Percentiles rank a stretch among this genome's conserved stretches.
Evolutionary conservation across 129 eudicot genomes (phyloP).

Genomic region (Mikania micrantha): DNA sequence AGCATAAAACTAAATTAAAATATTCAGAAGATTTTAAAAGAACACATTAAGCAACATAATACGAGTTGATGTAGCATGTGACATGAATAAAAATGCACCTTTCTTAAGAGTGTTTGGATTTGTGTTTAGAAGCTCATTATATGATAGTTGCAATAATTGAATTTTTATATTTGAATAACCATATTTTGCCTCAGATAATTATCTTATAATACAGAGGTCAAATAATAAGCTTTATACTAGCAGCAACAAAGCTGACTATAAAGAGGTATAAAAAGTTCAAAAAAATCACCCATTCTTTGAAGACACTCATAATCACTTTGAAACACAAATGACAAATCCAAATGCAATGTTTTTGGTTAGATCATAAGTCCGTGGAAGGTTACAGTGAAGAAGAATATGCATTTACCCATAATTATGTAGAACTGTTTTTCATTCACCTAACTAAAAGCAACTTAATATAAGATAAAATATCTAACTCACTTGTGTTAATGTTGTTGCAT

Average conservation of each 20-base stretch:
- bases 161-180: no score
- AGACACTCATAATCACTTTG: neutral
- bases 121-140: neutral
- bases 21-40: neutral
- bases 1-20: neutral
- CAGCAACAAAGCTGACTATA: neutral
- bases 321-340: neutral
- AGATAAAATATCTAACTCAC: constrained; percentile 25
- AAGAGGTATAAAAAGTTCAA: neutral
- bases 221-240: neutral
- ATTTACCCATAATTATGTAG: neutral
- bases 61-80: neutral
- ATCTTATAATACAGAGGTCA: neutral
- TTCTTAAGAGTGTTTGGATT: neutral
- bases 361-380: neutral
- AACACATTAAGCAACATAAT: neutral
- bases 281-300: neutral
- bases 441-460: neutral
- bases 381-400: neutral
- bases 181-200: neutral
- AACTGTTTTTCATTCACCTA: neutral
- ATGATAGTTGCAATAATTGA: neutral
- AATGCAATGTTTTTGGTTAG: neutral
- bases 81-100: neutral
- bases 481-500: constrained; percentile 92